Evolutionary conservation across 257 asterid species (phyloP), one percentile per base, ranked within the genome.

Genomic region (Catharanthus roseus): DNA sequence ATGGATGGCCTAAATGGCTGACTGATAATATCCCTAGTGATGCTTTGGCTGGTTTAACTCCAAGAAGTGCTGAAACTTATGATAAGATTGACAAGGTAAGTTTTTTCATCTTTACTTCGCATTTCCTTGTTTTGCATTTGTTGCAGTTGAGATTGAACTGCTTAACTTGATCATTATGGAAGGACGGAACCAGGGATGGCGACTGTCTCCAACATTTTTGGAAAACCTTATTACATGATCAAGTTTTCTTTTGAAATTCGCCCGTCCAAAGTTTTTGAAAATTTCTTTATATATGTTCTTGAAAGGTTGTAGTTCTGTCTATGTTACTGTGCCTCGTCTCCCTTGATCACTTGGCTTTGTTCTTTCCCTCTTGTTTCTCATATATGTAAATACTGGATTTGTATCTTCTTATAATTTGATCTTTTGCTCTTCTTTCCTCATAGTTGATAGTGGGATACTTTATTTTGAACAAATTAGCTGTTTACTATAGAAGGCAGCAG

Each of bases 1-100:
- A 86, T 72, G 97, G 96, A 6, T 91, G 97, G 95, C 97, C 97
- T 12, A 86, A 85, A 75, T 91, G 97, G 97, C 78, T 91, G 10
- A 79, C 77, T 72, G 88, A 87, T 53, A 87, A 87, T 75, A 80
- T 91, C 75, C 89, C 97, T 8, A 72, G 57, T n/a, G 78, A 85
- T 65, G 95, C 82, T 65, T 74, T 91, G 86, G 79, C 72, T 79
- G 89, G 92, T 68, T 81, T 91, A 28, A 90, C 84, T 74, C 93
- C 93, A 2, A 89, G 85, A 72, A 87, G 87, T 84, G 97, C 95
- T 16, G 96, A 91, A 70, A 86, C 95, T 70, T 91, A 85, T 77
- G 82, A 77, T 73, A 91, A 87, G 88, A 88, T 91, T 62, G 96
- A 82, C 58, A 91, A 87, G 96, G 97, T 91, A 55, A 8, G 39